Base-by-base conservation (phyloP, 306 rosid species). In the Cucurbita maxima region DNA sequence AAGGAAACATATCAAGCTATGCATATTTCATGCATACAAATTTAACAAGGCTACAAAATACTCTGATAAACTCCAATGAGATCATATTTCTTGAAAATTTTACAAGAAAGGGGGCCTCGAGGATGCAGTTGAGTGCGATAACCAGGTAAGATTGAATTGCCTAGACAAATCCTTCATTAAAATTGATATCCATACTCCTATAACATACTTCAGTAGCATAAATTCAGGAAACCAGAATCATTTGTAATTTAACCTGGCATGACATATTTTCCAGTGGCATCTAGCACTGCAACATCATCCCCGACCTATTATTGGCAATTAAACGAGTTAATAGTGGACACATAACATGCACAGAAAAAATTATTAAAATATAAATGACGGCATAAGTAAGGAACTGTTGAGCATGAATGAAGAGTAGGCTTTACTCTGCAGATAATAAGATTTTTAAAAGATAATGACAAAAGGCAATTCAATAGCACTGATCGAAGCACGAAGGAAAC, bases 191-290 rank as follows among this genome's bases (percentile, higher is more conserved):
- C 14, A 38, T 10, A 19, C 53, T 3, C 36, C 10, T 4, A 5
- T 18, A 20, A 9, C 34, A 11, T n/a, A 7, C 9, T 38, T 43
- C 44, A 66, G 18, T 10, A 44, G 16, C 54, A n/a, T 64, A 19
- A 44, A 43, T 47, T 10, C 43, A 47, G 73, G 20, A 68, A 22
- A 1, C 57, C 5, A 13, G 55, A 13, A 12, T 22, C 36, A 1
- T 25, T 22, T 68, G 53, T 68, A 43, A 50, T 52, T 76, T 72
- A 83, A 88, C 98, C 98, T 73, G 98, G 98, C 97, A 93, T 93
- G 77, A 93, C 97, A 89, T 75, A 88, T 84, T 93, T 93, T 71
- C 94, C 97, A 54, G 88, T 87, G 74, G 98, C 98, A 82, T 93
- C 96, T 19, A 93, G 74, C 66, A 93, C 94, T 7, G 79, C 78